Base-by-base conservation (phyloP, 176 grass and related monocot species). In the Triticum dicoccoides region DNA sequence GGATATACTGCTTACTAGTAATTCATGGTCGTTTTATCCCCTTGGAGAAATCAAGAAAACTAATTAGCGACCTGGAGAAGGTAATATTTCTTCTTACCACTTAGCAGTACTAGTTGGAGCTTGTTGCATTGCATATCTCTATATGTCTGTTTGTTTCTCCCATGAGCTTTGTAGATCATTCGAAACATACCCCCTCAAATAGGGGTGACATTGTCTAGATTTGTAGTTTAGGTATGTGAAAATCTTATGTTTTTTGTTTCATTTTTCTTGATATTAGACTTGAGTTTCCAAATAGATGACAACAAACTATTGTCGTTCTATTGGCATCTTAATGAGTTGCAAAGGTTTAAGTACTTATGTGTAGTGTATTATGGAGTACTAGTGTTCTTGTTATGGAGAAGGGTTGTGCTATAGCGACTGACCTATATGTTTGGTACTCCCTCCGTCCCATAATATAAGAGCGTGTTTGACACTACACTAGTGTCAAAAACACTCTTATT, bases 1-100 rank as follows among this genome's bases (percentile, higher is more conserved):
- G 92, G 94, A 91, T 98, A 85, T 98, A 96, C 80, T 96, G 69
- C 65, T 73, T 98, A 69, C 82, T 98, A 38, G 87, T 91, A 73
- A 86, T 86, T 71, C 93, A 96, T 77, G 94, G 97, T 56, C 92
- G 70, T 39, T 89, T 79, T 83, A 95, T 96, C 51, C 81, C 65
- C 30, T 87, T 79, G 54, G 79, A 92, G 69, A 90, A 96, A 69
- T 85, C 90, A 4, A 77, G 35, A 76, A 87, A 89, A 86, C 38
- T 91, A 61, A 64, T 93, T 77, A 82, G 80, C 38, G 45, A 21
- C 79, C 78, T 98, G n/a, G 82, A 94, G 41, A 91, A 94, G 97
- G 97, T 94, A 93, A 80, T 61, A 23, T 89, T 85, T 69, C 61
- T 29, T 35, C 2, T 30, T 58, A 76, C 29, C 35, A 66, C 38